Evolutionary conservation across 306 rosid genomes (phyloP).

Genomic region (cucumber (Cucumis sativus)): Cucumber_9930_V3 NC_026655.2:2224501-2225000

Average conservation of each 20-base stretch:
- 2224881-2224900: constrained; percentile 21
- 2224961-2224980: constrained; percentile 23
- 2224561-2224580: too few species aligned
- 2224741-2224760: constrained; percentile 94
- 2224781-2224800: background rate
- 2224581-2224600: background rate
- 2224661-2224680: constrained; percentile 37
- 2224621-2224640: constrained; percentile 86
- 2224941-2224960: constrained; percentile 11
- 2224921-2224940: background rate
- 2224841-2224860: constrained; percentile 51
- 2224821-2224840: constrained; percentile 26
- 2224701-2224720: constrained; percentile 73
- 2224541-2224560: too few species aligned
- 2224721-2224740: constrained; percentile 82
- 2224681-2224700: constrained; percentile 63
- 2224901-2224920: background rate
- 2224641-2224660: constrained; percentile 56
- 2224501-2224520: too few species aligned
- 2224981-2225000: constrained; percentile 26
- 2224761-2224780: constrained; percentile 38
- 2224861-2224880: constrained; percentile 52
- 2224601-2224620: constrained; percentile 28
- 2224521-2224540: too few species aligned
- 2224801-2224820: background rate